Evolutionary conservation across 306 rosid genomes (phyloP).

Genomic region (Corylus avellana): DNA sequence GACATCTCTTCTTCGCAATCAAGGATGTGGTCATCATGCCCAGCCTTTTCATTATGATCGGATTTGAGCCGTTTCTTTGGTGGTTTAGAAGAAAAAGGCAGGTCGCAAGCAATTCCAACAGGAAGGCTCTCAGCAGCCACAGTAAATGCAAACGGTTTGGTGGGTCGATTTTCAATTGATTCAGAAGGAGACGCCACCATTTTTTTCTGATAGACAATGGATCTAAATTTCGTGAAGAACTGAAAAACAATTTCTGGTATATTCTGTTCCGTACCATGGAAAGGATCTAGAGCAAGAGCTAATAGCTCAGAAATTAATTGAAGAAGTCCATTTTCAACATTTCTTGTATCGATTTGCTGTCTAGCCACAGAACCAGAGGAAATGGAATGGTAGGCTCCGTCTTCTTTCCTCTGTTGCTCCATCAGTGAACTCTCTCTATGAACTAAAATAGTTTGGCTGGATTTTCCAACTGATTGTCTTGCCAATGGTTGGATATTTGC

Average conservation of each 20-base stretch:
- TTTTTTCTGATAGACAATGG: too few species aligned
- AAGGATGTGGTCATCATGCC: neutral
- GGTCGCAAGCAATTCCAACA: neutral
- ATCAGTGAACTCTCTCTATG: neutral
- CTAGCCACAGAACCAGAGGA: neutral
- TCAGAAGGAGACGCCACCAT: too few species aligned
- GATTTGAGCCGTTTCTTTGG: neutral
- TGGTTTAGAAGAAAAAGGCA: neutral
- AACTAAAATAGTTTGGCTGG: neutral
- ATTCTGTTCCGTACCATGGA: neutral
- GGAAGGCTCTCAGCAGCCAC: neutral
- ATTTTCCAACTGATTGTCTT: neutral
- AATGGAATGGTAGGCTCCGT: neutral
- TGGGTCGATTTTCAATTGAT: too few species aligned
- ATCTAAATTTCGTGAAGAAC: too few species aligned
- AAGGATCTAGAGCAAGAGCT: slow-evolving; percentile 23
- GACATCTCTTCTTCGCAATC: neutral
- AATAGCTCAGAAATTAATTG: neutral
- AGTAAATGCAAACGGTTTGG: too few species aligned
- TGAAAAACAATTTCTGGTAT: neutral
- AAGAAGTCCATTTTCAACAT: neutral
- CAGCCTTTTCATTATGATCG: neutral
- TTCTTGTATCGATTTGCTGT: neutral
- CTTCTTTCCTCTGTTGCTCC: neutral
- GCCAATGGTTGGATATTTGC: neutral